Evolutionary conservation across 495 filamentous ascomycete species (phyloP).

Genomic region (Echria macrotheca): DNA sequence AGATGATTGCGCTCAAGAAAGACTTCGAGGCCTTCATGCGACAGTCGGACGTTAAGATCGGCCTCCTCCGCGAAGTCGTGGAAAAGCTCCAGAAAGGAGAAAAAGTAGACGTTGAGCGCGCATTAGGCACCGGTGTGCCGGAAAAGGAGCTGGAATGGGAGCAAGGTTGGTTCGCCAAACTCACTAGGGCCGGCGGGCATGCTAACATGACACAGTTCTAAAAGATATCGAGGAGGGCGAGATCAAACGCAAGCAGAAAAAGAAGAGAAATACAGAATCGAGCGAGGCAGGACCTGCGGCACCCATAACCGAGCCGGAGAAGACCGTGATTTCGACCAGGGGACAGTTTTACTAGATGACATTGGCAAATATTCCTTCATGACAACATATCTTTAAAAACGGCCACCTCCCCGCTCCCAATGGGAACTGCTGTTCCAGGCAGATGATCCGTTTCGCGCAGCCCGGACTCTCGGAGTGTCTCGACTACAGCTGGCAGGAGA

Average conservation of each 20-base stretch:
- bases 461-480: constrained; percentile 25
- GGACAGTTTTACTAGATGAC: neutral
- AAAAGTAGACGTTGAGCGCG: constrained; percentile 80
- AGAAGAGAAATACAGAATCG: constrained; percentile 24
- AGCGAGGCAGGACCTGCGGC: neutral
- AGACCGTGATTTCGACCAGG: constrained; percentile 12
- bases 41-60: constrained; percentile 73
- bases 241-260: constrained; percentile 48
- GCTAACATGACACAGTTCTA: constrained; percentile 49
- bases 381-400: constrained; percentile 50
- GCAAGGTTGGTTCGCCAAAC: constrained; percentile 51
- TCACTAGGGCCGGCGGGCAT: neutral
- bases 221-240: constrained; percentile 79
- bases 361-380: constrained; percentile 21
- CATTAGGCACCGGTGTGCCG: constrained; percentile 73
- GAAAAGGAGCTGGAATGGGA: constrained; percentile 82
- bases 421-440: no score
- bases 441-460: no score
- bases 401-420: constrained; percentile 13
- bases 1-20: constrained; percentile 76
- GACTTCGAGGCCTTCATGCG: constrained; percentile 67
- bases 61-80: constrained; percentile 72
- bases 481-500: constrained; percentile 49
- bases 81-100: constrained; percentile 78
- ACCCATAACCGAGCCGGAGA: constrained; percentile 1